phyloP scores from a whole-genome alignment of 345 rosid genomes.

The Gossypium raimondii region DNA sequence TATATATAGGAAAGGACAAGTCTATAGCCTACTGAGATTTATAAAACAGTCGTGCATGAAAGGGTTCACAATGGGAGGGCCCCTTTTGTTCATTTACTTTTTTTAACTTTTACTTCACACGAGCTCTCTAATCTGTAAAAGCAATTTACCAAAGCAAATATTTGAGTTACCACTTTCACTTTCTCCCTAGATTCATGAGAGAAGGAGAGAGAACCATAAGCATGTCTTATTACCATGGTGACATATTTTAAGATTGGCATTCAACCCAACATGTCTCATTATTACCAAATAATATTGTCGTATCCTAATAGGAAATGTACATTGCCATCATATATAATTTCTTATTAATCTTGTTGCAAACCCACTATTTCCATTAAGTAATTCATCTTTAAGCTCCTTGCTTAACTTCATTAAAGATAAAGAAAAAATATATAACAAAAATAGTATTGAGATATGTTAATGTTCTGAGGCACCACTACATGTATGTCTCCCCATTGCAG shows the following conservation, averaged over 20 bases:
- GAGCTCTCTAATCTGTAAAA: slow-evolving; percentile 10
- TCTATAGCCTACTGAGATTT: background rate
- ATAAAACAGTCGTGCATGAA: slow-evolving; percentile 15
- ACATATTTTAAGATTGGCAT: background rate
- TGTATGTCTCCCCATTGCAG: slow-evolving; percentile 7
- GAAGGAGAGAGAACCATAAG: background rate
- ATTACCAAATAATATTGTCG: background rate
- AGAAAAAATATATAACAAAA: background rate
- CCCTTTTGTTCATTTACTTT: slow-evolving; percentile 21
- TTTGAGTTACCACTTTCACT: slow-evolving; percentile 19
- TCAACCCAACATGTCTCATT: background rate
- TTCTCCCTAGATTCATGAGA: slow-evolving; percentile 5
- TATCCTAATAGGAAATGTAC: background rate
- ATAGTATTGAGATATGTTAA: background rate
- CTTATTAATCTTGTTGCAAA: too few species aligned
- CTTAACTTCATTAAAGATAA: background rate
- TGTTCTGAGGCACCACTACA: background rate
- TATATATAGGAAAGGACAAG: background rate
- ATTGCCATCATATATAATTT: too few species aligned
- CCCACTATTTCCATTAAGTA: too few species aligned
- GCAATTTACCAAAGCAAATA: slow-evolving; percentile 13
- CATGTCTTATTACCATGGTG: background rate
- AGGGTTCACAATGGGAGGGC: slow-evolving; percentile 11
- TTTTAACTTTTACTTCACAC: background rate
- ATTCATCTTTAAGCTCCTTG: background rate